These are phyloP conservation scores for Aspergillus bridgeri DNA, from an alignment of 495 filamentous ascomycete species.

Conservation along the genomic window DNA sequence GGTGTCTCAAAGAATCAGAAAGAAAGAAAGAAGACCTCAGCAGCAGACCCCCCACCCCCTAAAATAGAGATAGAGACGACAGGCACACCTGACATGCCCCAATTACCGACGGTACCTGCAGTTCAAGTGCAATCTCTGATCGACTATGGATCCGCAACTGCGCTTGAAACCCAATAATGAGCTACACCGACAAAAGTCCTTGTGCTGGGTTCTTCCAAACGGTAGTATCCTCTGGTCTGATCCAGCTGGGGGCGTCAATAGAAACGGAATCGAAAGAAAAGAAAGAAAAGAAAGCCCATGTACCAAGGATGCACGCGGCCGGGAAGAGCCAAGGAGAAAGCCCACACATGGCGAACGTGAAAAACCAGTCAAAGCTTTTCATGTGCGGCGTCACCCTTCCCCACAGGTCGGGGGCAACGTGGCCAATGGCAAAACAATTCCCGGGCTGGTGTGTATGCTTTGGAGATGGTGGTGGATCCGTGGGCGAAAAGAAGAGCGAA, in stretches of 20 bases:
- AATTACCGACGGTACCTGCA: background rate
- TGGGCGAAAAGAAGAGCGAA: background rate
- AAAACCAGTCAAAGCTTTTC: background rate
- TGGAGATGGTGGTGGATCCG: background rate
- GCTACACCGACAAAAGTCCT: background rate
- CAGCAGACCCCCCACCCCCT: too few relatives aligned
- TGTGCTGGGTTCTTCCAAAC: background rate
- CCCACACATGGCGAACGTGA: background rate
- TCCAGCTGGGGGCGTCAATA: too few relatives aligned
- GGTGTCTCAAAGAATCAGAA: background rate
- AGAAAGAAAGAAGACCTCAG: background rate
- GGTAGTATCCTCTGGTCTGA: background rate
- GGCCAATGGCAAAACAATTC: background rate
- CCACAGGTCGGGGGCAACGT: background rate
- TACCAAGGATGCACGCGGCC: background rate
- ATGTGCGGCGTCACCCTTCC: background rate
- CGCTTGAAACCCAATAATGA: background rate
- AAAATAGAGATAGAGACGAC: background rate
- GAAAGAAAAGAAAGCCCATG: background rate
- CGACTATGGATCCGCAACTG: background rate
- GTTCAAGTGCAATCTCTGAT: too few relatives aligned
- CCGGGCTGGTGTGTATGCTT: too few relatives aligned
- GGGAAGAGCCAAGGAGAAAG: background rate
- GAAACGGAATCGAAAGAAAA: background rate
- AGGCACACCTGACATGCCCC: background rate